phyloP scores from a whole-genome alignment of 2,329 filamentous ascomycete genomes.

The Sclerotinia nivalis region DNA sequence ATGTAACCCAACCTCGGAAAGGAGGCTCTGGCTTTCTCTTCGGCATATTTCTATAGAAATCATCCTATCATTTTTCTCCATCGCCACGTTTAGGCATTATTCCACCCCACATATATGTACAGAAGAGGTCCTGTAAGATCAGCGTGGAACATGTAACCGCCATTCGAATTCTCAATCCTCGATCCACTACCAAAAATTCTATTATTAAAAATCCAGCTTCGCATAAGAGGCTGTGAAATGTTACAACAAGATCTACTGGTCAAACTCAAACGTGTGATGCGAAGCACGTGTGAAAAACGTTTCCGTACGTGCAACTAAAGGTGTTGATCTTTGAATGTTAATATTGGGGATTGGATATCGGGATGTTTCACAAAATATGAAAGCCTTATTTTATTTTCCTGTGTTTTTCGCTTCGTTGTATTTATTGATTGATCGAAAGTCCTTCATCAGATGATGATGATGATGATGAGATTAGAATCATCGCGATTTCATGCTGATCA shows the following conservation, averaged over 20 bases:
- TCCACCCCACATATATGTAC: neutral
- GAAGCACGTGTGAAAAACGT: slow-evolving; percentile 2
- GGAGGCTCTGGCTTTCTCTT: neutral
- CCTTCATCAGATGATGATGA: neutral
- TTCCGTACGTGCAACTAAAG: slow-evolving; percentile 1
- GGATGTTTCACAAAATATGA: neutral
- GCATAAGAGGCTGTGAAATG: neutral
- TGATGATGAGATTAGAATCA: neutral
- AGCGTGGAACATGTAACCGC: neutral
- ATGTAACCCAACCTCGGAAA: neutral
- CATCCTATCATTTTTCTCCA: neutral
- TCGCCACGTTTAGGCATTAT: slow-evolving; percentile 2
- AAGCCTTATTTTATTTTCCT: neutral
- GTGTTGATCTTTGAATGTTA: neutral
- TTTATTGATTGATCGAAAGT: neutral
- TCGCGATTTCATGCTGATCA: neutral
- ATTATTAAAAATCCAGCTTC: neutral
- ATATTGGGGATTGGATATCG: neutral
- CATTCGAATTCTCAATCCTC: neutral
- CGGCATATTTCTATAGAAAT: neutral
- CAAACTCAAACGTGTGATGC: neutral
- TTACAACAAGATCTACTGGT: neutral
- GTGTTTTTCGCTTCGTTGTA: neutral
- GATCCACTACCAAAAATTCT: neutral
- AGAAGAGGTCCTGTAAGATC: slow-evolving; percentile 1